Percentiles rank a stretch among this genome's conserved stretches.
Conservation (phyloP, 176 grass and related monocot species). For the Elaeis guineensis region DNA sequence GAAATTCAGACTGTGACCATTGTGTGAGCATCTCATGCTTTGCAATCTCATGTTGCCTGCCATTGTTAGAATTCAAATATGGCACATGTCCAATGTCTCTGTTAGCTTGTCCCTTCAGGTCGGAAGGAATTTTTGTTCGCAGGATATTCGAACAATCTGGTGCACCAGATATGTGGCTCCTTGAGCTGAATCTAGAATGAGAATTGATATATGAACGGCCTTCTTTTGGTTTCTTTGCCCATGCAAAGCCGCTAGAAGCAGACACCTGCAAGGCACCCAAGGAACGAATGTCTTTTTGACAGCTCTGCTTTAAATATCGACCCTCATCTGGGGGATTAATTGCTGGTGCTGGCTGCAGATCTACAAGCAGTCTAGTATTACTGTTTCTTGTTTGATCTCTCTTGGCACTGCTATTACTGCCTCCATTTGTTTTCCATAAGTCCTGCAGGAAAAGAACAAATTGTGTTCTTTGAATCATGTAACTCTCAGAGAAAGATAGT, state of each 20-base stretch:
- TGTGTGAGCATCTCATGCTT: conserved; percentile 67
- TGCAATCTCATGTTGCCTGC: conserved; percentile 31
- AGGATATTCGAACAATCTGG: not conserved
- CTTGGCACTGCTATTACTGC: conserved; percentile 4
- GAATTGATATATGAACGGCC: conserved; percentile 5
- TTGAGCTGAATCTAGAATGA: conserved; percentile 8
- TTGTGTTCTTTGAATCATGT: too few species aligned
- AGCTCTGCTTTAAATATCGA: conserved; percentile 20
- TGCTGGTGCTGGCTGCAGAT: conserved; percentile 30
- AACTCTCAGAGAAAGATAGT: too few species aligned
- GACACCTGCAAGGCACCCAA: conserved; percentile 35
- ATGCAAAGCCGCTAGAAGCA: conserved; percentile 50
- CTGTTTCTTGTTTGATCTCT: conserved; percentile 15
- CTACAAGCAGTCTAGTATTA: conserved; percentile 34
- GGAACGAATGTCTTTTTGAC: conserved; percentile 14
- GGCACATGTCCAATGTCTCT: not conserved
- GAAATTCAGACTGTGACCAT: conserved; percentile 41
- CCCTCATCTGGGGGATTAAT: conserved; percentile 23
- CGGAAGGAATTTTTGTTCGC: not conserved
- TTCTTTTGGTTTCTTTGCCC: conserved; percentile 62
- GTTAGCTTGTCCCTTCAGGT: conserved; percentile 1
- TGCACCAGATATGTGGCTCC: not conserved
- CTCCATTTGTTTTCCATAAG: not conserved
- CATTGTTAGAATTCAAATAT: not conserved
- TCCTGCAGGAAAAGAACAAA: not conserved